phyloP scores from a whole-genome alignment of 2,329 filamentous ascomycete species.

The Fusarium liriodendri region DNA sequence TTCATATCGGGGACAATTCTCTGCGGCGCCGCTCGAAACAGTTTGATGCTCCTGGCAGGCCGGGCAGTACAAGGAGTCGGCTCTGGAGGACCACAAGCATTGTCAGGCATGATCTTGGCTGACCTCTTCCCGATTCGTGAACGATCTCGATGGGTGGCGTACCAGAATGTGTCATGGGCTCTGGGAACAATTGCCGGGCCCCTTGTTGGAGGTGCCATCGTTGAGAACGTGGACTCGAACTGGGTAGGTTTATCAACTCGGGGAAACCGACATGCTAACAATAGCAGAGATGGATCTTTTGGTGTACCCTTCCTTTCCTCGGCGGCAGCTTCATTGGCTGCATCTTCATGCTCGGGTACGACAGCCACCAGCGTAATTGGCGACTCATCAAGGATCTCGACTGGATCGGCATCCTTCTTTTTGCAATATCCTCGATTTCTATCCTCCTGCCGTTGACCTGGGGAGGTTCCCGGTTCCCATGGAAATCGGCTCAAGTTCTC shows the following conservation, averaged over 20 bases:
- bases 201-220: conserved; percentile 40
- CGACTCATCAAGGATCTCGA: conserved; percentile 58
- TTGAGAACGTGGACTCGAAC: conserved; percentile 26
- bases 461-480: conserved; percentile 34
- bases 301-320: conserved; percentile 50
- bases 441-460: conserved; percentile 32
- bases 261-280: background rate
- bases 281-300: conserved; percentile 50
- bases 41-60: conserved; percentile 47
- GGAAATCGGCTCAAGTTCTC: conserved; percentile 53
- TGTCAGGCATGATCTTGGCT: conserved; percentile 49
- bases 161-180: conserved; percentile 61
- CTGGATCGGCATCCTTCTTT: conserved; percentile 71
- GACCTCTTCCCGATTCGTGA: conserved; percentile 56
- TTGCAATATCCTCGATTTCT: conserved; percentile 48
- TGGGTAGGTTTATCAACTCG: conserved; percentile 32
- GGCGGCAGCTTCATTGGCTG: conserved; percentile 37
- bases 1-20: conserved; percentile 56
- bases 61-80: conserved; percentile 51
- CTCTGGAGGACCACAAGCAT: conserved; percentile 49
- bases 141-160: conserved; percentile 54
- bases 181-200: conserved; percentile 61
- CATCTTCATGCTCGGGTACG: conserved; percentile 44
- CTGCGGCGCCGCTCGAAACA: conserved; percentile 48
- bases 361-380: conserved; percentile 10